Evolutionary conservation across 805 yeast species (phyloP), one percentile per base, ranked within the genome.

Genomic region (Starmerella stellata): DNA sequence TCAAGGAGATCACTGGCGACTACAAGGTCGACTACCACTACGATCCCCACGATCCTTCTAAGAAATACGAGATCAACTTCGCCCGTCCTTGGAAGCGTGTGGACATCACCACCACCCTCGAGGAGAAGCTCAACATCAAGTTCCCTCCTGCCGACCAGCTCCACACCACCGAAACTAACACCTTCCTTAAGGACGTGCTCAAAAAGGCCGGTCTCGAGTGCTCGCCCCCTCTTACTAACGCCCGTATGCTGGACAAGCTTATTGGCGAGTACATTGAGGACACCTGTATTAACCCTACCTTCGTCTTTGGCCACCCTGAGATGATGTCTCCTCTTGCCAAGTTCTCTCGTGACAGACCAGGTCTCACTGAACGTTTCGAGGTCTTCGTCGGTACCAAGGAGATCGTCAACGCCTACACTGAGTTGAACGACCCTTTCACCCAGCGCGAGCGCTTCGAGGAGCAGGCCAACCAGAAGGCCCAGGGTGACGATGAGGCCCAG

Each of bases 311-410:
- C 53, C 98, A 87, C 63, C 98, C 98, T 43, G 95, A 87, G 68
- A 82, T 87, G 92, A 87, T 87, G 98, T 87, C 96, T 42, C 98
- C 98, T 50, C 72, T 87, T 63, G 98, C 98, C 58, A 87, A 87
- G 69, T 81, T 80, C 66, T 80, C 87, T 60, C 77, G 98, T 65
- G 70, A 75, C 44, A 69, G 72, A 47, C 93, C 94, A 44, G 98
- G 98, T 54, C 68, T 87, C 58, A 83, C 95, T 71, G 98, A 87
- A 66, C 75, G 98, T 64, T 87, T 87, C 60, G 98, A 87, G 68
- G 95, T 90, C 43, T 87, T 87, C 56, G 96, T 90, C 50, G 96
- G 94, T 41, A 90, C 96, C 50, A 87, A 87, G 71, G 98, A 87
- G 69, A 85, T 87, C 52, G 78, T 90, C 70, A 87, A 87, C 56